Evolutionary conservation across 2,329 filamentous ascomycete species (phyloP).

Genomic region (Fusarium paranaense): DNA sequence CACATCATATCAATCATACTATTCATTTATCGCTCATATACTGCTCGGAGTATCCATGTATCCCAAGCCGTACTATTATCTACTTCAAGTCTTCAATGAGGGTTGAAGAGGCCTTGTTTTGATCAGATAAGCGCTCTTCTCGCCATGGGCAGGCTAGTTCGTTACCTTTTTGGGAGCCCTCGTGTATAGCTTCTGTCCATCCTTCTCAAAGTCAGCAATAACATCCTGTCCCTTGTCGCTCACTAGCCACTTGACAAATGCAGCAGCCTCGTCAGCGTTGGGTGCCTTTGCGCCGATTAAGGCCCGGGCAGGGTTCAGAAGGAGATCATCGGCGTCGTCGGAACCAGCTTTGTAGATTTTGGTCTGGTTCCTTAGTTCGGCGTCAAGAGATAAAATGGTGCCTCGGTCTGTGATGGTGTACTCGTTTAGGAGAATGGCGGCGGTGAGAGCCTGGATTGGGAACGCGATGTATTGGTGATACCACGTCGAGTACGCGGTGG

Average conservation of each 20-base stretch:
- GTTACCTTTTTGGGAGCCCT: conserved; percentile 50
- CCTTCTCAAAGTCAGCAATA: conserved; percentile 27
- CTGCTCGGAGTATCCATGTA: neutral
- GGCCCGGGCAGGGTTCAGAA: conserved; percentile 55
- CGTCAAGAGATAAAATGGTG: conserved; percentile 55
- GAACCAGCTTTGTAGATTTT: conserved; percentile 52
- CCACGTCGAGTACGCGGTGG: conserved; percentile 57
- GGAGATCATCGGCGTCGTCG: conserved; percentile 50
- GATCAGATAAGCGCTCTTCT: neutral
- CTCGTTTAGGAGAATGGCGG: conserved; percentile 55
- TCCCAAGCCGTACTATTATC: neutral
- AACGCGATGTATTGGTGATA: conserved; percentile 60
- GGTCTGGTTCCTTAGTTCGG: conserved; percentile 48
- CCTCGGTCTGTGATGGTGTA: conserved; percentile 61
- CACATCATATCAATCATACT: no score
- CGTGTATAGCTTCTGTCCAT: conserved; percentile 24
- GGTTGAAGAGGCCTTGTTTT: neutral
- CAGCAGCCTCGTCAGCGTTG: conserved; percentile 18
- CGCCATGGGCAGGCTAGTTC: neutral
- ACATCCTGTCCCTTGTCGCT: conserved; percentile 29
- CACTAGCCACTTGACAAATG: conserved; percentile 34
- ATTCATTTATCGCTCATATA: neutral
- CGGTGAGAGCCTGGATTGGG: conserved; percentile 57
- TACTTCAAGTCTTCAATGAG: neutral
- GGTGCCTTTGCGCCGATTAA: conserved; percentile 18